Evolutionary conservation across 2,329 filamentous ascomycete species (phyloP).

Genomic region (Fusarium virguliforme): DNA sequence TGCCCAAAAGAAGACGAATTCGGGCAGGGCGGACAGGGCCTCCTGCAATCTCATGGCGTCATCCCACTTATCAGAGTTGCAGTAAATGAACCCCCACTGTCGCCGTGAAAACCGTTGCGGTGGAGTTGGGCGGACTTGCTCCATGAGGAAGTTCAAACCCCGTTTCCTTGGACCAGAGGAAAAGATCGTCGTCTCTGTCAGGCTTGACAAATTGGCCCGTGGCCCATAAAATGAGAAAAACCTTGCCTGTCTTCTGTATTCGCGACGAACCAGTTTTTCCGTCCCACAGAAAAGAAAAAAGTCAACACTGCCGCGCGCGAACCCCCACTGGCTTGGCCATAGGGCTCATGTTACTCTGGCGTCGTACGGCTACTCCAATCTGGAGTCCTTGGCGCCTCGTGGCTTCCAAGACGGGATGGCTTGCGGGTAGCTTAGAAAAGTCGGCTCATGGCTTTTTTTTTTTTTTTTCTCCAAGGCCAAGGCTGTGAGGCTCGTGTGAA

Average conservation of each 20-base stretch:
- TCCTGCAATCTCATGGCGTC: constrained; percentile 1
- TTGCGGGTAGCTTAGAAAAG: constrained; percentile 10
- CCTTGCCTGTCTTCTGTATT: background rate
- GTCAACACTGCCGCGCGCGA: background rate
- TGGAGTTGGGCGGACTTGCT: constrained; percentile 11
- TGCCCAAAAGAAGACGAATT: background rate
- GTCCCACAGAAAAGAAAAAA: constrained; percentile 14
- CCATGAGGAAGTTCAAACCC: constrained; percentile 12
- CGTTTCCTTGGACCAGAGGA: background rate
- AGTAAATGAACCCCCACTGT: constrained; percentile 6
- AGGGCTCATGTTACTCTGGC: constrained; percentile 2
- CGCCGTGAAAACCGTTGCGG: constrained; percentile 3
- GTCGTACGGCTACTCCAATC: constrained; percentile 4
- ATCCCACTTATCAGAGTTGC: constrained; percentile 20
- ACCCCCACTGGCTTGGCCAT: constrained; percentile 5
- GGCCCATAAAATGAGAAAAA: constrained; percentile 2
- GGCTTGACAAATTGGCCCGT: constrained; percentile 14
- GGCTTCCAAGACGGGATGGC: constrained; percentile 12
- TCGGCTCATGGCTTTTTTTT: constrained; percentile 5
- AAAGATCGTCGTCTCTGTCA: constrained; percentile 17
- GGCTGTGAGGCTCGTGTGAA: background rate
- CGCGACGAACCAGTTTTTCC: constrained; percentile 25
- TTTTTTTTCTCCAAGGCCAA: constrained; percentile 12
- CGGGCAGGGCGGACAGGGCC: background rate
- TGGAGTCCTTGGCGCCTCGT: background rate